These are phyloP conservation scores for Plasmodium inui DNA, from an alignment of 169 alveolate genomes.

Conservation along the genomic window DNA sequence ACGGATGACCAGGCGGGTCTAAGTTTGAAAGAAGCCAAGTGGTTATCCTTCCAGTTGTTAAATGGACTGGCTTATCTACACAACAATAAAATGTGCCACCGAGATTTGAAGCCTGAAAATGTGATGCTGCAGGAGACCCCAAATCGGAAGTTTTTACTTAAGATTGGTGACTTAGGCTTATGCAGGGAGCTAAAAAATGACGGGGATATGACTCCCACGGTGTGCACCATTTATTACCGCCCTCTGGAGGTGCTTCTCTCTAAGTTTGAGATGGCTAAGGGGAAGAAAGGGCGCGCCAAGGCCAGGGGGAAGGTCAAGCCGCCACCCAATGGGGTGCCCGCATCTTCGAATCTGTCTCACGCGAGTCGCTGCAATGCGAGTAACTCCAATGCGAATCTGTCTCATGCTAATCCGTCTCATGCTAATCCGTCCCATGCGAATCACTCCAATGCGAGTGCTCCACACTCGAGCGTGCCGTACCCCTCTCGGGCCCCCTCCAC, in stretches of 20 bases:
- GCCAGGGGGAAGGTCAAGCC: slow-evolving; percentile 20
- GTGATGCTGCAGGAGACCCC: slow-evolving; percentile 86
- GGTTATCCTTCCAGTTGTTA: slow-evolving; percentile 93
- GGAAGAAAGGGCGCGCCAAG: slow-evolving; percentile 2
- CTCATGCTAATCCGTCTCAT: too few relatives aligned
- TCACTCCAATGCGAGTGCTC: neutral
- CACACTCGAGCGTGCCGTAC: neutral
- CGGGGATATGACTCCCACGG: slow-evolving; percentile 91
- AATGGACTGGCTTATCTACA: slow-evolving; percentile 97
- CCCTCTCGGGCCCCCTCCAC: neutral
- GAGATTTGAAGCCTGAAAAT: slow-evolving; percentile 94
- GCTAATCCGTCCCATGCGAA: neutral
- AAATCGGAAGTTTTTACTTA: slow-evolving; percentile 80
- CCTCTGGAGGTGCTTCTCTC: slow-evolving; percentile 89
- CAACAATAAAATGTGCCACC: slow-evolving; percentile 90
- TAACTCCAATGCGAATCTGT: too few relatives aligned
- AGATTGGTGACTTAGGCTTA: slow-evolving; percentile 93
- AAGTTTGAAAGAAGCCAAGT: slow-evolving; percentile 86
- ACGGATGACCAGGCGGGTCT: slow-evolving; percentile 81
- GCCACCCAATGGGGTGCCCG: neutral
- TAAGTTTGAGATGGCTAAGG: slow-evolving; percentile 68
- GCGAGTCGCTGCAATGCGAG: neutral
- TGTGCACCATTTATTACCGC: slow-evolving; percentile 90
- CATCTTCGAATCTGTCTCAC: neutral
- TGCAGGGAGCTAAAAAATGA: slow-evolving; percentile 89